These are phyloP conservation scores for Wallacemonas sp. DNA, from an alignment of 208 protist genomes.

Conservation along the genomic window DNA sequence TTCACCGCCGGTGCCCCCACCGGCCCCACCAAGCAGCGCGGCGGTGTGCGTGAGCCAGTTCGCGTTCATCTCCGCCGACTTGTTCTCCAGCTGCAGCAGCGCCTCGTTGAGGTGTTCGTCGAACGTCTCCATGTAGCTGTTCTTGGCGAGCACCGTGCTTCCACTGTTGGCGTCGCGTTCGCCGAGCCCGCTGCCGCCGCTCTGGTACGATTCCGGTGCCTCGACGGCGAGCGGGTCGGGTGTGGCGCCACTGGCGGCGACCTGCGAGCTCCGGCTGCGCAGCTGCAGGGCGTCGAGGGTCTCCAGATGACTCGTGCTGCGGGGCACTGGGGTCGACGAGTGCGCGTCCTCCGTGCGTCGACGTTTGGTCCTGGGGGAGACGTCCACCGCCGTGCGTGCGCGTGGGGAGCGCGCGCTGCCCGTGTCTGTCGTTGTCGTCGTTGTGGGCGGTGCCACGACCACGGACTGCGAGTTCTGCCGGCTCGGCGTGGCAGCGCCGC, in stretches of 20 bases:
- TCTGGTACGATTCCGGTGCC: background rate
- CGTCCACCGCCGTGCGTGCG: background rate
- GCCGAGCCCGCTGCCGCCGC: background rate
- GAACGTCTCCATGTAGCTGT: slow-evolving; percentile 57
- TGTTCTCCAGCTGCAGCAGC: slow-evolving; percentile 53
- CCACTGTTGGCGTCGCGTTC: background rate
- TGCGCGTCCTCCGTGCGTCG: background rate
- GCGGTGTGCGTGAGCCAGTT: background rate
- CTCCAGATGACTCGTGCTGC: background rate
- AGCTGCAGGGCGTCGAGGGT: slow-evolving; percentile 10
- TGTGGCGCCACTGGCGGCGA: slow-evolving; percentile 1
- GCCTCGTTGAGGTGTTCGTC: slow-evolving; percentile 68
- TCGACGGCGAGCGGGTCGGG: background rate
- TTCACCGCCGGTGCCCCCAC: background rate
- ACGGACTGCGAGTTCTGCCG: background rate
- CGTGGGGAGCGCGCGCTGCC: background rate
- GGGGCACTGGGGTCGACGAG: background rate
- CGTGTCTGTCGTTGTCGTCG: background rate
- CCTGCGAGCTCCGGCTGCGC: slow-evolving; percentile 8
- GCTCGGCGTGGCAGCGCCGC: slow-evolving; percentile 9
- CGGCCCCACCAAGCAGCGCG: background rate
- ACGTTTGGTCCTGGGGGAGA: background rate
- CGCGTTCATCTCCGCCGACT: slow-evolving; percentile 14
- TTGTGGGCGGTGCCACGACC: background rate
- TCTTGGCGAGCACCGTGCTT: slow-evolving; percentile 13